These are phyloP conservation scores for Aquanectria penicillioides DNA, from an alignment of 2,329 filamentous ascomycete species.

Conservation along the genomic window DNA sequence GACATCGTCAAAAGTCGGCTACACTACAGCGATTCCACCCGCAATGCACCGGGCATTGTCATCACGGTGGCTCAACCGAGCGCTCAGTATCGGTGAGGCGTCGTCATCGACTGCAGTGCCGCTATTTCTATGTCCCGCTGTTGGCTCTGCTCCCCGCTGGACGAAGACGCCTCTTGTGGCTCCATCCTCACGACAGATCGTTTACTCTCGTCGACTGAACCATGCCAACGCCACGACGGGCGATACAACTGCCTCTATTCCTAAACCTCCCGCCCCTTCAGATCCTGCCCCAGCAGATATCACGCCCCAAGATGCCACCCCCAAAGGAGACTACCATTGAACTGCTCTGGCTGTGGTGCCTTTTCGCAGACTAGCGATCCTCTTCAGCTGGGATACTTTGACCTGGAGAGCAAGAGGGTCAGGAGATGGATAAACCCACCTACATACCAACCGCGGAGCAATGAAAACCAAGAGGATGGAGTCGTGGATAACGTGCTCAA, in stretches of 20 bases:
- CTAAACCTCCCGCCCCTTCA: neutral
- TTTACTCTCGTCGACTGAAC: constrained; percentile 39
- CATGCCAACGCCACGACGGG: constrained; percentile 38
- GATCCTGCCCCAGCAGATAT: neutral
- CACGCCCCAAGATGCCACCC: neutral
- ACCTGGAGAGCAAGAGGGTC: constrained; percentile 61
- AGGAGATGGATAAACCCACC: constrained; percentile 54
- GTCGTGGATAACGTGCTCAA: constrained; percentile 59
- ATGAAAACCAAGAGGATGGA: constrained; percentile 51
- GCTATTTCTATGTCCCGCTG: constrained; percentile 59
- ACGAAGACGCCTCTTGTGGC: constrained; percentile 20
- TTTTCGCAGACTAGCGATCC: constrained; percentile 66
- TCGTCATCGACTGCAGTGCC: constrained; percentile 52
- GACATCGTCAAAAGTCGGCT: neutral
- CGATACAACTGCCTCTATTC: neutral
- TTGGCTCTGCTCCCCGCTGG: constrained; percentile 40
- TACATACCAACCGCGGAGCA: constrained; percentile 22
- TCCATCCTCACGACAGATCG: constrained; percentile 19
- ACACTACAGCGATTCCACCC: constrained; percentile 16
- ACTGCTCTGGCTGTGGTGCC: constrained; percentile 73
- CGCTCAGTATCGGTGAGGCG: constrained; percentile 54
- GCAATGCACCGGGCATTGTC: constrained; percentile 57
- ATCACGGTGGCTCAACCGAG: constrained; percentile 54
- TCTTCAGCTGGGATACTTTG: constrained; percentile 66
- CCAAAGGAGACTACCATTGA: constrained; percentile 57